Evolutionary conservation across 179 eudicot species (phyloP), one percentile per base, ranked within the genome.

Genomic region (Camellia oleifera): DNA sequence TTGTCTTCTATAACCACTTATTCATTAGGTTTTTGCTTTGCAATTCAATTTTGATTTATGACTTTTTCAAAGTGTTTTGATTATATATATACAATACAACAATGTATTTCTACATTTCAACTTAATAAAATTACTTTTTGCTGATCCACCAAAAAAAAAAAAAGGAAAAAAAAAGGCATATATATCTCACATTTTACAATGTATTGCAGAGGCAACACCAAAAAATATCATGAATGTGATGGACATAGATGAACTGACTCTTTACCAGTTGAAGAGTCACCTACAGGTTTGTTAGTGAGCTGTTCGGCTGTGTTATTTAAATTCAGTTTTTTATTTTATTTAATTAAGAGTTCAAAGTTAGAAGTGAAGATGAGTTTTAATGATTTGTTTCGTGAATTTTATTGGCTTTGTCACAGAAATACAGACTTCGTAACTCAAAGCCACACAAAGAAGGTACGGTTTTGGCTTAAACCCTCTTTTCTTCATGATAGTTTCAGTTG

Each of bases 191-290:
- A 60, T 45, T 76, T 5, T 45, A 44, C 50, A 70, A 44, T 46
- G 1, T 4, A 46, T 62, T 81, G 79, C 72, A 82, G 85, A 74
- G 75, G 85, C 85, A 45, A 82, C 82, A 60, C 85, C 85, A 46
- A 82, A 78, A 68, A 57, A 79, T 48, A 78, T 82, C 45, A 5
- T 57, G 64, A 17, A 60, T 4, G 4, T 58, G 56, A 82, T 82
- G 85, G 46, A 76, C 13, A 77, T 82, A 32, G 46, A 50, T 11
- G 85, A 82, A 42, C 64, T 82, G 32, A 82, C 82, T 58, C 81
- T 82, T 26, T 23, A 18, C 79, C 85, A 82, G 23, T 20, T 78
- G 32, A 82, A 82, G 74, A 78, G 79, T 75, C 85, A 82, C 66
- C 50, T 82, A 2, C 85, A 82, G 85, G 85, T 82, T 62, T 45